Percentiles rank a stretch among this genome's conserved stretches.
Conservation (phyloP, 129 eudicot species). For the Escallonia herrerae region DNA sequence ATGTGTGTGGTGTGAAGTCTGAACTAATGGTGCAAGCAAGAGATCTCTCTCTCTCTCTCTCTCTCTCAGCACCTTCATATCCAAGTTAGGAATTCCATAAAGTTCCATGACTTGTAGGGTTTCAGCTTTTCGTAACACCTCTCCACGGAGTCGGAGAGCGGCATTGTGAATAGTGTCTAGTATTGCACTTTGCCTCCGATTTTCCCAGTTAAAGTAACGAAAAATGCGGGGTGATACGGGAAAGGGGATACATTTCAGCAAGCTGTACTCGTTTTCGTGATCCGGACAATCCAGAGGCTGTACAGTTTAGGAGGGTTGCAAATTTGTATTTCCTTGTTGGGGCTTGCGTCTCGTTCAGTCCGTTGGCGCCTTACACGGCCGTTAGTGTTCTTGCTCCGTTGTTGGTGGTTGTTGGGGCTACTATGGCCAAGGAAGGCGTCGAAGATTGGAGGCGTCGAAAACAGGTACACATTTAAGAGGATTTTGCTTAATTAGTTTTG, state of each 20-base stretch:
- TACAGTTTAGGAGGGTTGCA: constrained; percentile 89
- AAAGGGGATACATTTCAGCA: constrained; percentile 58
- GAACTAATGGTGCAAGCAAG: constrained; percentile 50
- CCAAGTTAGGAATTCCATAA: constrained; percentile 45
- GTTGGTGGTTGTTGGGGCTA: constrained; percentile 74
- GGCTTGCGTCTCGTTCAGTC: constrained; percentile 88
- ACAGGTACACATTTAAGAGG: constrained; percentile 43
- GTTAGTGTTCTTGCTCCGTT: constrained; percentile 67
- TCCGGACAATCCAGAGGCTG: constrained; percentile 58
- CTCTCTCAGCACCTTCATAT: constrained; percentile 48
- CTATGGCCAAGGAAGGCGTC: constrained; percentile 86
- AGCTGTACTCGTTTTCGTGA: constrained; percentile 75
- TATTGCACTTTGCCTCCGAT: neutral
- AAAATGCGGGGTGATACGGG: constrained; percentile 40
- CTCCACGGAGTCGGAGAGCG: constrained; percentile 14
- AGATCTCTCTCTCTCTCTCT: too few relatives aligned
- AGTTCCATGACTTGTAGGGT: constrained; percentile 27
- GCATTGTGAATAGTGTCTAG: constrained; percentile 3
- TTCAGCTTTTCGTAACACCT: constrained; percentile 21
- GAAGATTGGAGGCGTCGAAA: constrained; percentile 93
- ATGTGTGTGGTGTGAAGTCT: too few relatives aligned
- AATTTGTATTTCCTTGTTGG: constrained; percentile 82
- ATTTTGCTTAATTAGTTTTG: too few relatives aligned
- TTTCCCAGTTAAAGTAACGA: too few relatives aligned
- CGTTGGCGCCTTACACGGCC: constrained; percentile 69